phyloP scores from a whole-genome alignment of 2,329 filamentous ascomycete species.

The Myriosclerotinia scirpicola region DNA sequence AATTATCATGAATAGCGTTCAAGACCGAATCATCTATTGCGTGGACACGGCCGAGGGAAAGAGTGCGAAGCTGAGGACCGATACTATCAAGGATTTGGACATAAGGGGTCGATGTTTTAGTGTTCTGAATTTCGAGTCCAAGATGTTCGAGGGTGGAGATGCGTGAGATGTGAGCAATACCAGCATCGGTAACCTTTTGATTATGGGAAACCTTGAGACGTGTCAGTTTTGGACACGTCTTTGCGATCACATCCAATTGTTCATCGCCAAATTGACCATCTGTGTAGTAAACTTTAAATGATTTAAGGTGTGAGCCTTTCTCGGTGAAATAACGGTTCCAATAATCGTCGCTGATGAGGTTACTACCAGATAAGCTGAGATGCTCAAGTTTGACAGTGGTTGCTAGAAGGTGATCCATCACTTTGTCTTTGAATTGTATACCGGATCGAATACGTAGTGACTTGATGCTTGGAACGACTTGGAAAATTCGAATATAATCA shows the following conservation, averaged over 20 bases:
- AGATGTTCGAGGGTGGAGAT: constrained; percentile 70
- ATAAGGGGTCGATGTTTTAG: constrained; percentile 56
- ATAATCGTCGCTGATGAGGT: constrained; percentile 72
- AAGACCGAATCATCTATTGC: constrained; percentile 69
- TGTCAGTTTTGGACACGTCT: constrained; percentile 64
- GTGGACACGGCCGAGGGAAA: constrained; percentile 72
- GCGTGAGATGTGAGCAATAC: constrained; percentile 63
- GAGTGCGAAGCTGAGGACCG: constrained; percentile 67
- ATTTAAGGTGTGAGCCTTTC: constrained; percentile 64
- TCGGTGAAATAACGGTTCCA: constrained; percentile 70
- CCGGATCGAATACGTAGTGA: constrained; percentile 76
- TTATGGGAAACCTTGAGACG: constrained; percentile 82
- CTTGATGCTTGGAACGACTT: constrained; percentile 67
- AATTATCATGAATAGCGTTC: constrained; percentile 67
- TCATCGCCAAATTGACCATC: constrained; percentile 79
- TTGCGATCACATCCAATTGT: constrained; percentile 60
- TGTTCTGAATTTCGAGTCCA: constrained; percentile 64
- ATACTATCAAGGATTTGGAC: constrained; percentile 60
- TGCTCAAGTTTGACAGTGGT: constrained; percentile 68
- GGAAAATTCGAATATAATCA: constrained; percentile 80
- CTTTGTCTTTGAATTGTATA: constrained; percentile 86
- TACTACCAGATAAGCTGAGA: constrained; percentile 79
- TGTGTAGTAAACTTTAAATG: constrained; percentile 77
- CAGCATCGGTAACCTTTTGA: constrained; percentile 66
- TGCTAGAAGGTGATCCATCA: constrained; percentile 76